Percentiles rank a stretch among this genome's conserved stretches.
These are phyloP conservation scores for Pleurotus sapidus DNA, from an alignment of 768 basidiomycete genomes.

Conservation along the genomic window DNA sequence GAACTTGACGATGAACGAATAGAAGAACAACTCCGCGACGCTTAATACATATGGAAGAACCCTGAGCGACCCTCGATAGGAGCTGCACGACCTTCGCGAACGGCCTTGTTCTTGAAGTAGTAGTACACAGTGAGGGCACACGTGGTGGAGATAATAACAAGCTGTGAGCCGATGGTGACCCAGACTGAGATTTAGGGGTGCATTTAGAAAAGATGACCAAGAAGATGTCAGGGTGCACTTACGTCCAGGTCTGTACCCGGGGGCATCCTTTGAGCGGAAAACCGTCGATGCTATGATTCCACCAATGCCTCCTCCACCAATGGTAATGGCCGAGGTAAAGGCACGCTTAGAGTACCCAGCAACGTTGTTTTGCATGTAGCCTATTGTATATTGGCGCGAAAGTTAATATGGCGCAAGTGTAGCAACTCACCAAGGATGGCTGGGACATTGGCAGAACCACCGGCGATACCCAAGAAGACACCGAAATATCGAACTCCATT, in stretches of 20 bases:
- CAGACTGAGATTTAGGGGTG: conserved; percentile 26
- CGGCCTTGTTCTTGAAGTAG: conserved; percentile 23
- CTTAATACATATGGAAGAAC: conserved; percentile 28
- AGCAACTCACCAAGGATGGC: conserved; percentile 30
- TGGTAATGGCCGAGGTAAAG: conserved; percentile 33
- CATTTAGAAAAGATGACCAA: neutral
- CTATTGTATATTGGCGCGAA: neutral
- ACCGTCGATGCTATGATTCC: conserved; percentile 37
- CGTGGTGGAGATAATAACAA: conserved; percentile 28
- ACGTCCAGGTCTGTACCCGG: conserved; percentile 16
- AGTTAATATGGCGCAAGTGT: conserved; percentile 25
- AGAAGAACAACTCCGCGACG: too few species aligned
- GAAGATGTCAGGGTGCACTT: neutral
- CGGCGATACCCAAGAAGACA: conserved; percentile 31
- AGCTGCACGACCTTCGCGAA: conserved; percentile 27
- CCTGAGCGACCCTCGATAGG: conserved; percentile 32
- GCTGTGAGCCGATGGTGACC: conserved; percentile 34
- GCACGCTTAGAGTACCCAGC: conserved; percentile 35
- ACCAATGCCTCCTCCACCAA: conserved; percentile 34
- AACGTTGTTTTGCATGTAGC: conserved; percentile 24
- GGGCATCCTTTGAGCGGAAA: conserved; percentile 32
- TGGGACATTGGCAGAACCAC: conserved; percentile 32
- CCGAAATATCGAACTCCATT: conserved; percentile 11
- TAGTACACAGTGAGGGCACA: conserved; percentile 25
- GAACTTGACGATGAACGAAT: too few species aligned